Evolutionary conservation across 1,284 basidiomycete genomes (phyloP), one percentile per base, ranked within the genome.

Genomic region (Pyrrhoderma noxium): DNA sequence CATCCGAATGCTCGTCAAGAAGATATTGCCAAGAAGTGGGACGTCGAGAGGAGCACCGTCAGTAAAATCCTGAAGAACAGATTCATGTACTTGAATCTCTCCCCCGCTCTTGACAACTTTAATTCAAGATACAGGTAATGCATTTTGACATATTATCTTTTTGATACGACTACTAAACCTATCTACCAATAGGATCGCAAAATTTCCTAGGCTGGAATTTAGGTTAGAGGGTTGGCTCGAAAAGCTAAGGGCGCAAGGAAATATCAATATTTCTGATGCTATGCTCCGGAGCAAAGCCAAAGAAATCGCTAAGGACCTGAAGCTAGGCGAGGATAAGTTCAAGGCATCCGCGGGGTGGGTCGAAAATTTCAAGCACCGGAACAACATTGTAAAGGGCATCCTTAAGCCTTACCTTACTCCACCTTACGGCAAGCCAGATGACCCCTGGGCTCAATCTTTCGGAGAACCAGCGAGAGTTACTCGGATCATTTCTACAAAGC

Each of bases 321-420:
- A 75, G 54, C 80, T 79, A 57, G 61, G 75, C 41, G 74, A 82
- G 46, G 83, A 87, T 55, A 79, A 80, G 63, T 94, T 94, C 78
- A 94, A 93, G 68, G 91, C 89, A 21, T 89, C 85, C 58, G 81
- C 85, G 16, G 89, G 90, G 3, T 94, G 91, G 91, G 76, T 94
- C 51, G 90, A 93, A 62, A 91, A 90, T 65, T 94, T 93, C 74
- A 93, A 93, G 67, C 76, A 82, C 58, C 81, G 91, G 37, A 77
- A 85, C 60, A 77, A 77, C 48, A 86, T 92, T 54, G 74, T 77
- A 31, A 78, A 78, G 23, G 85, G 84, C 0, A 71, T 69, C 21
- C 76, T 76, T 25, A 60, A 66, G 44, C 66, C 60, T 51, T 63
- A 54, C 18, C 18, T 19, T 27, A 38, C n/a, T 11, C 19, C 23